A percentile compares a stretch with the other conserved stretches of the same genome.
phyloP scores from a whole-genome alignment of 106 monocot species.

The Dendrobium huoshanense region DNA sequence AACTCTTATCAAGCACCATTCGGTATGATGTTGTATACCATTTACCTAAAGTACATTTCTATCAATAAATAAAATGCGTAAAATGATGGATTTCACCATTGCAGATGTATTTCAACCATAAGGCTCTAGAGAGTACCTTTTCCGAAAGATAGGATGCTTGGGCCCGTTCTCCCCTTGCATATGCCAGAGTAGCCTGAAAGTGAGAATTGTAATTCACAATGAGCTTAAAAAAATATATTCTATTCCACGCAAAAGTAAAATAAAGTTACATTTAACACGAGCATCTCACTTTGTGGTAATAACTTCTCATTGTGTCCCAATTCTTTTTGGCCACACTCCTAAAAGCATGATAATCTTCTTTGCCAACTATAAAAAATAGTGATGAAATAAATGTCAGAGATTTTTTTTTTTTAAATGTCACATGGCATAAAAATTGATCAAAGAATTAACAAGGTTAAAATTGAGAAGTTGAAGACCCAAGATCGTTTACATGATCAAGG shows the following conservation, averaged over 20 bases:
- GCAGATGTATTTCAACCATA: background rate
- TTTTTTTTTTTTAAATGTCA: background rate
- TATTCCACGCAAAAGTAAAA: background rate
- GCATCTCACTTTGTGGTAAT: constrained; percentile 53
- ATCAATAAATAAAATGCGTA: background rate
- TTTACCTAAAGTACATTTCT: background rate
- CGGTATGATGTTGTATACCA: background rate
- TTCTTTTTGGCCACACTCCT: constrained; percentile 50
- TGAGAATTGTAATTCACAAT: background rate
- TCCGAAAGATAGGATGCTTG: constrained; percentile 80
- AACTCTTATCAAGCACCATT: background rate
- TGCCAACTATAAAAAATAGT: constrained; percentile 11
- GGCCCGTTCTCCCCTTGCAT: constrained; percentile 64
- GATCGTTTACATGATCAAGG: too few species aligned
- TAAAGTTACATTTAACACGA: background rate
- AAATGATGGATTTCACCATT: background rate
- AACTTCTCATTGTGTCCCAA: constrained; percentile 67
- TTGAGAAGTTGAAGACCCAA: background rate
- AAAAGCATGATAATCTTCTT: constrained; percentile 42
- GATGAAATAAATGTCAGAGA: background rate
- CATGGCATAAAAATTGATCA: background rate
- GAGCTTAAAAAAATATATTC: constrained; percentile 1
- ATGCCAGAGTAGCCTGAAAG: constrained; percentile 70
- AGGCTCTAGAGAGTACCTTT: constrained; percentile 26
- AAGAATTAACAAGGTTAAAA: background rate